phyloP scores from a whole-genome alignment of 2,329 filamentous ascomycete species.

The Penicillium palitans region DNA sequence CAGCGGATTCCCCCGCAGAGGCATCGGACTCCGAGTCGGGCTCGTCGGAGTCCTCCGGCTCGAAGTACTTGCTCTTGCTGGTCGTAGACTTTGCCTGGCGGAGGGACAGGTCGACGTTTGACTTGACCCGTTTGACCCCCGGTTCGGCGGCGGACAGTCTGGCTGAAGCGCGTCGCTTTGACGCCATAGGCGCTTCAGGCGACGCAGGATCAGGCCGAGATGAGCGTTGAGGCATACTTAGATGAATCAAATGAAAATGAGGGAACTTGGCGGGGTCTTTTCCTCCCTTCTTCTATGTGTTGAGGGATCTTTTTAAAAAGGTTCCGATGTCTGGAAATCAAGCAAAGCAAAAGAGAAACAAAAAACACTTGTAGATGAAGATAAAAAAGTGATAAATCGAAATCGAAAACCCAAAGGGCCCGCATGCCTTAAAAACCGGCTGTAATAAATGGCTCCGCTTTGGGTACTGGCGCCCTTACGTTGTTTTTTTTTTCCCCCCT shows the following conservation, averaged over 20 bases:
- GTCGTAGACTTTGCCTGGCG: slow-evolving; percentile 39
- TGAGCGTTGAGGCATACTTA: slow-evolving; percentile 40
- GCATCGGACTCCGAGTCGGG: slow-evolving; percentile 55
- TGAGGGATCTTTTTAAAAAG: background rate
- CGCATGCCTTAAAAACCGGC: slow-evolving; percentile 10
- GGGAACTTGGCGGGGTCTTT: background rate
- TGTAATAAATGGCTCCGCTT: slow-evolving; percentile 10
- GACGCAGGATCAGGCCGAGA: slow-evolving; percentile 39
- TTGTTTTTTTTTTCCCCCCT: background rate
- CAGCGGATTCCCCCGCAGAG: slow-evolving; percentile 74
- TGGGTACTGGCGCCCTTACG: slow-evolving; percentile 1
- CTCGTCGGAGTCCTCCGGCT: slow-evolving; percentile 39
- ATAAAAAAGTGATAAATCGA: background rate
- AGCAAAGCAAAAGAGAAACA: background rate
- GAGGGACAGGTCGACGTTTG: slow-evolving; percentile 20
- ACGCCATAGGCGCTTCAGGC: slow-evolving; percentile 32
- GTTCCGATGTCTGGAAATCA: background rate
- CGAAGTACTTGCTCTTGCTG: slow-evolving; percentile 55
- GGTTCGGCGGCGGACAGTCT: slow-evolving; percentile 30
- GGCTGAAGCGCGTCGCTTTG: slow-evolving; percentile 39
- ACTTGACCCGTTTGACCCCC: slow-evolving; percentile 37
- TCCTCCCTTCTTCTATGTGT: background rate
- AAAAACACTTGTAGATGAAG: background rate
- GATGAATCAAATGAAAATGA: slow-evolving; percentile 3
- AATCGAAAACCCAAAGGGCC: background rate